Percentiles rank a stretch among this genome's conserved stretches.
Conservation (phyloP, 2,329 filamentous ascomycete genomes). For the Cladosporium colombiae region DNA sequence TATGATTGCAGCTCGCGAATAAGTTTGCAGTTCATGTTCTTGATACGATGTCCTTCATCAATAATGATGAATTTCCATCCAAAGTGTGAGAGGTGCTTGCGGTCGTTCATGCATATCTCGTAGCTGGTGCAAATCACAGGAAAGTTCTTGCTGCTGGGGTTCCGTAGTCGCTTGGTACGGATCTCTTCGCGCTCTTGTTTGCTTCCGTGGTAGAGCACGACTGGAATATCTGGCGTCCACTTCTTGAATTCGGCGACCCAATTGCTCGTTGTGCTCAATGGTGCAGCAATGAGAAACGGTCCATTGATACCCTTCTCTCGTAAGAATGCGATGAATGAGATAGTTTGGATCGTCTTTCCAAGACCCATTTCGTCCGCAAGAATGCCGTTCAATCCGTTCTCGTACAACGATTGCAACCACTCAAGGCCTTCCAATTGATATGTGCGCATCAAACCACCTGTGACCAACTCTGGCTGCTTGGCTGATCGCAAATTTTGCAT, state of each 20-base stretch:
- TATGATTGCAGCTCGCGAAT: constrained; percentile 89
- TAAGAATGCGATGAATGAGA: constrained; percentile 81
- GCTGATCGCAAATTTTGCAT: constrained; percentile 75
- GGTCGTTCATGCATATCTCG: constrained; percentile 92
- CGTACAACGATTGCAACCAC: constrained; percentile 81
- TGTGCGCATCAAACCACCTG: constrained; percentile 85
- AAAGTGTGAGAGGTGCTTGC: constrained; percentile 76
- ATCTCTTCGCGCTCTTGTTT: constrained; percentile 75
- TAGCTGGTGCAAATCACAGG: constrained; percentile 94
- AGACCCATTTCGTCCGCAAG: constrained; percentile 93
- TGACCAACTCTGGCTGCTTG: constrained; percentile 79
- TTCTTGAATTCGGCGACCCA: constrained; percentile 93
- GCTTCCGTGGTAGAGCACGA: constrained; percentile 85
- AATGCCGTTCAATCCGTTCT: constrained; percentile 91
- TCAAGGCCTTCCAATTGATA: constrained; percentile 94
- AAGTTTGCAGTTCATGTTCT: constrained; percentile 91
- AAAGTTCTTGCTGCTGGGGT: constrained; percentile 70
- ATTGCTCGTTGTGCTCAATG: constrained; percentile 87
- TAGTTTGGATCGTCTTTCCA: constrained; percentile 89
- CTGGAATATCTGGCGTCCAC: constrained; percentile 87
- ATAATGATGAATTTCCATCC: constrained; percentile 99
- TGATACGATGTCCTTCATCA: constrained; percentile 94
- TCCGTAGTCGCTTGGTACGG: constrained; percentile 70
- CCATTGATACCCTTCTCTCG: constrained; percentile 86
- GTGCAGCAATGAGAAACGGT: constrained; percentile 87